phyloP scores from a whole-genome alignment of 768 basidiomycete genomes.

The Mycena sanguinolenta region DNA sequence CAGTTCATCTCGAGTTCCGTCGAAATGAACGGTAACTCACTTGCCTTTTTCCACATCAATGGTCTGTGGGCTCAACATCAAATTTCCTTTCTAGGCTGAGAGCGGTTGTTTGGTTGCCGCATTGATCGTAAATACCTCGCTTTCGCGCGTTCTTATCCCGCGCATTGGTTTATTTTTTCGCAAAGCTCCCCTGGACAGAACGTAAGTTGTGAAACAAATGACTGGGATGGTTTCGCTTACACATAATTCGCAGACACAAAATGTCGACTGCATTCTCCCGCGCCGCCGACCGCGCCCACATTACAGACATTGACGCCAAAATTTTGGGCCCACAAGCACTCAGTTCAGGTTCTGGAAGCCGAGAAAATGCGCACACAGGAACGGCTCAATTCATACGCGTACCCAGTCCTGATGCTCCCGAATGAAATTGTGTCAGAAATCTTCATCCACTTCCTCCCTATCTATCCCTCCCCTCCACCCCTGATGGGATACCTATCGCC shows the following conservation, averaged over 20 bases:
- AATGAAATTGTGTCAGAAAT: constrained; percentile 20
- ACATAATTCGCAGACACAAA: neutral
- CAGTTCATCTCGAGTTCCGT: too few species aligned
- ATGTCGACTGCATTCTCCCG: neutral
- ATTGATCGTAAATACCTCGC: too few species aligned
- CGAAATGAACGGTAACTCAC: too few species aligned
- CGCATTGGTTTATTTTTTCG: too few species aligned
- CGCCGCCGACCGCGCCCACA: neutral
- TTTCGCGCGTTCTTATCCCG: too few species aligned
- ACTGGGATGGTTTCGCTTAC: neutral
- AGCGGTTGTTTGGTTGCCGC: too few species aligned
- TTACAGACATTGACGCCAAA: neutral
- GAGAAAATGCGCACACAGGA: neutral
- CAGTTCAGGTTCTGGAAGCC: neutral
- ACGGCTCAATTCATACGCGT: constrained; percentile 10
- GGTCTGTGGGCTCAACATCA: too few species aligned
- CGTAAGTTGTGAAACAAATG: neutral
- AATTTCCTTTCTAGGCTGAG: too few species aligned
- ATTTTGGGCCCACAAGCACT: neutral
- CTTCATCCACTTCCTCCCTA: constrained; percentile 8
- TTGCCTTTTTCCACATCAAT: too few species aligned
- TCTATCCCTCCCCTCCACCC: constrained; percentile 2
- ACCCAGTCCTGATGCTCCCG: constrained; percentile 11
- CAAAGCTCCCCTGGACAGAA: too few species aligned
- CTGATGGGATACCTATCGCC: neutral